Evolutionary conservation across 345 rosid genomes (phyloP), one percentile per base, ranked within the genome.

Genomic region (Citrus medica): DNA sequence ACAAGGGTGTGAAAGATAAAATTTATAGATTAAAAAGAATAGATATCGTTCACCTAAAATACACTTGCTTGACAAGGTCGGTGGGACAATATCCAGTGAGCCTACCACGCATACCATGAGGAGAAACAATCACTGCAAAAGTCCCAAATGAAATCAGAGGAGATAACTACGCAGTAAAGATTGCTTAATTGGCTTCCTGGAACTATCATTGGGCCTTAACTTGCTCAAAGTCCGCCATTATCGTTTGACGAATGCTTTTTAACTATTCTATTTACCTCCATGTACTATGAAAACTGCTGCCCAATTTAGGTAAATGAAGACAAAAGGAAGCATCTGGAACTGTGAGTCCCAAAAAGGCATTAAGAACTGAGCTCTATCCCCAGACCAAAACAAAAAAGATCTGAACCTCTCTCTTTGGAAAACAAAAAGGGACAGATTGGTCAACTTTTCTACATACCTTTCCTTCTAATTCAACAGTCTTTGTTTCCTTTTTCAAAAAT

Each of bases 71-170:
- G 86, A 96, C 94, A 82, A 96, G 95, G 85, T 96, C 98, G 74
- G 85, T 88, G 30, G 99, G 94, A 87, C 97, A 91, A 80, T 87
- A 89, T 80, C 98, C 98, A 69, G 94, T 90, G 55, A 96, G 97
- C 86, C 89, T 88, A 48, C 99, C 99, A 46, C 94, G 88, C 92
- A 92, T 92, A 65, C 99, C 99, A 89, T 96, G 94, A 76, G 99
- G 99, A 84, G 98, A 92, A 83, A 91, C 94, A 83, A 96, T 90
- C 79, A 92, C 98, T 96, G 91, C 80, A 79, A 71, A 78, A 32
- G 79, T 74, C 59, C 53, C 74, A 71, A 79, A 80, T 66, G 81
- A 24, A 78, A 76, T 88, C 60, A 83, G 63, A 77, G 60, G 70
- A 48, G 30, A 40, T 71, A 38, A 73, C 60, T 74, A 72, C 46